Conservation (phyloP, 805 yeast genomes). For the Maudiozyma serrabonitensis region DNA sequence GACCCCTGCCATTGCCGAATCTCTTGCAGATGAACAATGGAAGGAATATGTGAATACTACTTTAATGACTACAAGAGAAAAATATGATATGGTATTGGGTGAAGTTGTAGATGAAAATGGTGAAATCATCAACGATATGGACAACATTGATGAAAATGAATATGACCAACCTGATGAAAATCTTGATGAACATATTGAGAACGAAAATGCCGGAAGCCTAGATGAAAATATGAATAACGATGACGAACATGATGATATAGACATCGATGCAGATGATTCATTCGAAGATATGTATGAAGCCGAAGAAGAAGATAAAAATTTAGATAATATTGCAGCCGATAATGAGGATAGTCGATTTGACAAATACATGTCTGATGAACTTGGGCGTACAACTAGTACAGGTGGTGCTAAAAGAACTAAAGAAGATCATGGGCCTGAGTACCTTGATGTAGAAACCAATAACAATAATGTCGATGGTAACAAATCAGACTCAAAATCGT, state of each 20-base stretch:
- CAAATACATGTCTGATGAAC: slow-evolving; percentile 23
- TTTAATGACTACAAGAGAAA: slow-evolving; percentile 80
- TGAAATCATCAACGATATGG: slow-evolving; percentile 53
- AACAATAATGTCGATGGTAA: slow-evolving; percentile 4
- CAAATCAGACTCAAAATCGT: slow-evolving; percentile 3
- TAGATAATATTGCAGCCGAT: slow-evolving; percentile 31
- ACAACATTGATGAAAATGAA: slow-evolving; percentile 46
- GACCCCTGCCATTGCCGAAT: slow-evolving; percentile 17
- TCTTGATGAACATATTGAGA: slow-evolving; percentile 9
- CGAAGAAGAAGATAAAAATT: slow-evolving; percentile 39
- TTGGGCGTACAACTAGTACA: slow-evolving; percentile 14
- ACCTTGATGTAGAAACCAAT: slow-evolving; percentile 13
- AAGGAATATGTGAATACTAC: slow-evolving; percentile 72
- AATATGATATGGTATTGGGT: slow-evolving; percentile 88
- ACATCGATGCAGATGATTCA: neutral
- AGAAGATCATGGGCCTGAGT: neutral
- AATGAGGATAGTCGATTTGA: slow-evolving; percentile 23
- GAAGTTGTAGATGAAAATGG: slow-evolving; percentile 39
- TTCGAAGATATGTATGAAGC: slow-evolving; percentile 24
- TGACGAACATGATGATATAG: slow-evolving; percentile 9
- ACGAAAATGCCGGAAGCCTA: slow-evolving; percentile 3
- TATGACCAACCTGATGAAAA: slow-evolving; percentile 8
- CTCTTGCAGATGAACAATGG: slow-evolving; percentile 42
- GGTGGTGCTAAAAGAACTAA: neutral
- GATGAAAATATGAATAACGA: slow-evolving; percentile 19